A percentile compares a stretch with the other conserved stretches of the same genome.
Conservation (phyloP, 129 eudicot species). For the Flaveria robusta region DNA sequence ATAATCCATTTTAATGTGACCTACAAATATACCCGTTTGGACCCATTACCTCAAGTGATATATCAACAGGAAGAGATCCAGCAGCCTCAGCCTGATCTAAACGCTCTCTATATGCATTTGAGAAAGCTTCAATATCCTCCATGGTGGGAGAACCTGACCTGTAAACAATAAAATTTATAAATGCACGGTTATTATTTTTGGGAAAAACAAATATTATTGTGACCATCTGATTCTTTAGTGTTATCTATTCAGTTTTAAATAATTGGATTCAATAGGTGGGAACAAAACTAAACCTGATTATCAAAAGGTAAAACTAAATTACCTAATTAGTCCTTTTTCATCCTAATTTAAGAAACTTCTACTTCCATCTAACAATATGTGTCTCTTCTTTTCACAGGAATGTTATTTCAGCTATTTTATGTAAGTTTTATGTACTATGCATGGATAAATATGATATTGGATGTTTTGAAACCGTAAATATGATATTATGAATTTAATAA, state of each 20-base stretch:
- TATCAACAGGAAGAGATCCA: constrained; percentile 61
- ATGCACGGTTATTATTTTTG: background rate
- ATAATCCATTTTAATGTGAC: background rate
- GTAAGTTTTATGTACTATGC: background rate
- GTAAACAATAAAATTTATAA: constrained; percentile 12
- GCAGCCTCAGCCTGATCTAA: constrained; percentile 67
- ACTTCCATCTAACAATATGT: background rate
- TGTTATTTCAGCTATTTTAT: background rate
- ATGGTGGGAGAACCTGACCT: constrained; percentile 92
- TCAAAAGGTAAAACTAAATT: background rate
- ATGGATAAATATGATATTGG: background rate
- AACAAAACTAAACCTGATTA: constrained; percentile 6
- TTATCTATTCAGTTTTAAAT: background rate
- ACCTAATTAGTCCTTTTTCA: background rate
- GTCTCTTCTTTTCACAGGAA: background rate
- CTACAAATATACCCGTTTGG: background rate
- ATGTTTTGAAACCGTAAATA: background rate
- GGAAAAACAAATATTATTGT: background rate
- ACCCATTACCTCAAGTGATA: constrained; percentile 68
- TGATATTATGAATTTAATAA: background rate
- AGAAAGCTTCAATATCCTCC: constrained; percentile 83
- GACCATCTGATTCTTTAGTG: background rate
- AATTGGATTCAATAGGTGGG: background rate
- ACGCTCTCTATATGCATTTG: constrained; percentile 58
- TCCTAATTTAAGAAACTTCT: background rate